These are phyloP conservation scores for Ustilago sp. DNA, from an alignment of 1,284 basidiomycete genomes.

Conservation along the genomic window DNA sequence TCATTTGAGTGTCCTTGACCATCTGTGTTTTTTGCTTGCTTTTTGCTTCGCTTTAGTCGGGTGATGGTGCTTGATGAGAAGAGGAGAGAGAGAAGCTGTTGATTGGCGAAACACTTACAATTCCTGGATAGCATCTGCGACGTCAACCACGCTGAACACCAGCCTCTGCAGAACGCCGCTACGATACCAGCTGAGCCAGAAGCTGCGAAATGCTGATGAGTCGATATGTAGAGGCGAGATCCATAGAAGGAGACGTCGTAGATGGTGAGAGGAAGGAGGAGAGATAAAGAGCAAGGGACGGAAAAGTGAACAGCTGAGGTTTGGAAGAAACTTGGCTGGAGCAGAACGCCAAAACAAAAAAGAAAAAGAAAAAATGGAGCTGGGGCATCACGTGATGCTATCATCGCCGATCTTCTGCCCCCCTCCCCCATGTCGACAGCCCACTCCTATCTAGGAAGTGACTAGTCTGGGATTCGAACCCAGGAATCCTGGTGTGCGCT, in stretches of 20 bases:
- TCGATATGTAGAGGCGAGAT: background rate
- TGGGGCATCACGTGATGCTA: background rate
- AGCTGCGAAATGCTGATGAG: background rate
- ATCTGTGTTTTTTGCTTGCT: no score
- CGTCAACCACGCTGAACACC: no score
- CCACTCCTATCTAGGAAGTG: background rate
- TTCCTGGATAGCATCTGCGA: no score
- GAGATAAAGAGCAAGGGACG: background rate
- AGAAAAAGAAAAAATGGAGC: background rate
- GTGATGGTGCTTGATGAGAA: no score
- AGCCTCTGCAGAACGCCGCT: no score
- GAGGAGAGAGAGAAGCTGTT: background rate
- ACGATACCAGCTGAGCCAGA: background rate
- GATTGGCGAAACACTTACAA: no score
- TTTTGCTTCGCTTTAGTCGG: no score
- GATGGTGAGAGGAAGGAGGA: background rate
- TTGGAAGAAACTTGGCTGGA: background rate
- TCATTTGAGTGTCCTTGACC: conserved; percentile 21
- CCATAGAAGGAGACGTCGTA: background rate
- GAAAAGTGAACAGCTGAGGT: background rate
- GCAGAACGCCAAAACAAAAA: background rate
- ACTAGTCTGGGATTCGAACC: conserved; percentile 59
- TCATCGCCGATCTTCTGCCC: background rate
- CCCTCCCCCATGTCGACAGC: no score
- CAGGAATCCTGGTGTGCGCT: conserved; percentile 48